These are phyloP conservation scores for Clarireedia paspali DNA, from an alignment of 2,329 filamentous ascomycete species.

Conservation along the genomic window DNA sequence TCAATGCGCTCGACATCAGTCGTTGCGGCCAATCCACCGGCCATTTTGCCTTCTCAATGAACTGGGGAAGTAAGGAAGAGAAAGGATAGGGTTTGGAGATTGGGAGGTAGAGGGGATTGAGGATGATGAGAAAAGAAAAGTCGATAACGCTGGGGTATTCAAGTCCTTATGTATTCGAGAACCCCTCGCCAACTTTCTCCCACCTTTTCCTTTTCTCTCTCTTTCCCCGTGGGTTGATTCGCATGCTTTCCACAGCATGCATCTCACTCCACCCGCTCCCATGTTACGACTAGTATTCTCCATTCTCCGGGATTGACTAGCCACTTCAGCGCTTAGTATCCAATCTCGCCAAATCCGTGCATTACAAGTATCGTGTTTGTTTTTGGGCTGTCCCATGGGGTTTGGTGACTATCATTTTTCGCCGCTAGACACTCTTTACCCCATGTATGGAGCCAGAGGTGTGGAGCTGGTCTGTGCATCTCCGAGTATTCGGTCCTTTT, in stretches of 20 bases:
- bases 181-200: not conserved
- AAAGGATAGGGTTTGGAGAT: not conserved
- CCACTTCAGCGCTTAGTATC: too few species aligned
- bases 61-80: not conserved
- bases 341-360: not conserved
- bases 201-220: too few species aligned
- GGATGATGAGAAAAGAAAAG: not conserved
- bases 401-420: not conserved
- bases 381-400: conserved; percentile 1
- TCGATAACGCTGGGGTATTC: not conserved
- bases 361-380: not conserved
- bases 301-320: too few species aligned
- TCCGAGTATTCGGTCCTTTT: conserved; percentile 9
- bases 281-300: too few species aligned
- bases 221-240: too few species aligned
- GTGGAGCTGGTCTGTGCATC: not conserved
- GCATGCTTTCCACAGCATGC: too few species aligned
- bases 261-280: too few species aligned
- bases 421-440: not conserved
- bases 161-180: conserved; percentile 4
- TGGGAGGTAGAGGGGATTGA: not conserved
- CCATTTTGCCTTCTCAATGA: conserved; percentile 2
- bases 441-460: not conserved
- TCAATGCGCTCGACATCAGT: conserved; percentile 64
- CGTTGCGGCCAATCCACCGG: conserved; percentile 11